Percentiles rank a stretch among this genome's conserved stretches.
phyloP scores from a whole-genome alignment of 306 rosid genomes.

The Vigna radiata region DNA sequence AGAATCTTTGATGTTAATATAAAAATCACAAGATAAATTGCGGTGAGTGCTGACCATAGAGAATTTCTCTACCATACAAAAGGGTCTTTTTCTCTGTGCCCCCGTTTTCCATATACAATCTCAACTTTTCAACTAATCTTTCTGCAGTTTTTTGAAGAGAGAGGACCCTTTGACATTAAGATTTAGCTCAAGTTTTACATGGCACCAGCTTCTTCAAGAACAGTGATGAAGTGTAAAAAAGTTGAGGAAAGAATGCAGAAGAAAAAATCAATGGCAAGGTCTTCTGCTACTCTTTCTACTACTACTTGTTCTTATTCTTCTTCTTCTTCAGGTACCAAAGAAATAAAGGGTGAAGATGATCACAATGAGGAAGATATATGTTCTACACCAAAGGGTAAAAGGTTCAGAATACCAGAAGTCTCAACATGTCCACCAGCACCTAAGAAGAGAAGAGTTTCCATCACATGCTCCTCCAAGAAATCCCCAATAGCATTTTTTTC shows the following conservation, averaged over 20 bases:
- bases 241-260: conserved; percentile 40
- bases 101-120: conserved; percentile 28
- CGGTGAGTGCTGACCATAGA: conserved; percentile 17
- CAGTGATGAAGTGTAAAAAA: conserved; percentile 15
- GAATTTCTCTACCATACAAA: conserved; percentile 35
- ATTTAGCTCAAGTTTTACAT: conserved; percentile 15
- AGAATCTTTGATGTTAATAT: conserved; percentile 27
- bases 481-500: conserved; percentile 57
- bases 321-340: conserved; percentile 32
- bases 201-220: conserved; percentile 53
- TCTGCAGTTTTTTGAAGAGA: neutral
- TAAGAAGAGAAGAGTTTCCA: conserved; percentile 57
- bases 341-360: neutral
- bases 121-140: conserved; percentile 40
- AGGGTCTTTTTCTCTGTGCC: conserved; percentile 39
- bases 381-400: conserved; percentile 63
- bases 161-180: neutral
- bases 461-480: conserved; percentile 43
- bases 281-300: neutral
- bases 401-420: conserved; percentile 56
- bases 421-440: conserved; percentile 70
- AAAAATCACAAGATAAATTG: conserved; percentile 24
- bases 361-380: conserved; percentile 17
- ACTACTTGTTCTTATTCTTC: neutral
- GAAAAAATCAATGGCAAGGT: conserved; percentile 36